Conservation (phyloP, 371 early-diverging fungal genomes). For the Mycotypha africana region DNA sequence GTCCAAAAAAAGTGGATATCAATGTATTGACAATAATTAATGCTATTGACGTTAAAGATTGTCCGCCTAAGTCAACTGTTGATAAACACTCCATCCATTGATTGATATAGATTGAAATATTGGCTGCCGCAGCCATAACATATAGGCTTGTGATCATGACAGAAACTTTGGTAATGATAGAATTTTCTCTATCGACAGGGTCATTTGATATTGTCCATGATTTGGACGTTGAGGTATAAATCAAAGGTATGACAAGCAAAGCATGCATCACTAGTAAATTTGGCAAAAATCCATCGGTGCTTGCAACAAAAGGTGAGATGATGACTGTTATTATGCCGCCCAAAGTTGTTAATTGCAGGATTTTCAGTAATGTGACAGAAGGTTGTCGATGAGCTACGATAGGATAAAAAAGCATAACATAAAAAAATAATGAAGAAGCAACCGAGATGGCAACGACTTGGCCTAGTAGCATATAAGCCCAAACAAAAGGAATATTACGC, state of each 20-base stretch:
- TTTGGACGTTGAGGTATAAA: neutral
- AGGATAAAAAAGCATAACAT: conserved; percentile 16
- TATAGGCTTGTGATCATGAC: conserved; percentile 16
- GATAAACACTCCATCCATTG: conserved; percentile 17
- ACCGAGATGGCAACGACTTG: conserved; percentile 40
- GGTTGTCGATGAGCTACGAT: neutral
- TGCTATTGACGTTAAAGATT: neutral
- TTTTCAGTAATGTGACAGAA: neutral
- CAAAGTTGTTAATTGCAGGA: conserved; percentile 2
- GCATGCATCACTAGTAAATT: conserved; percentile 35
- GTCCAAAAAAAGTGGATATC: conserved; percentile 20
- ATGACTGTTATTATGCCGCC: conserved; percentile 24
- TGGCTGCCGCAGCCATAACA: conserved; percentile 24
- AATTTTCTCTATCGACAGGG: no score
- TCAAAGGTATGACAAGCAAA: conserved; percentile 20
- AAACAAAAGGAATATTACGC: conserved; percentile 26
- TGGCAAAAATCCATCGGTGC: conserved; percentile 13
- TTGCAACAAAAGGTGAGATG: conserved; percentile 22
- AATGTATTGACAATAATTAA: neutral
- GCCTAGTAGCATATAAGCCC: conserved; percentile 40
- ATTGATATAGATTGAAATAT: conserved; percentile 19
- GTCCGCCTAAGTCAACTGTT: neutral
- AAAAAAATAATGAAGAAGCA: conserved; percentile 30
- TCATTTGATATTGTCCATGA: neutral
- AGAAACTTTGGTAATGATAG: no score